Evolutionary conservation across 176 grass and related monocot genomes (phyloP), one percentile per base, ranked within the genome.

Genomic region (Cymbopogon citratus): DNA sequence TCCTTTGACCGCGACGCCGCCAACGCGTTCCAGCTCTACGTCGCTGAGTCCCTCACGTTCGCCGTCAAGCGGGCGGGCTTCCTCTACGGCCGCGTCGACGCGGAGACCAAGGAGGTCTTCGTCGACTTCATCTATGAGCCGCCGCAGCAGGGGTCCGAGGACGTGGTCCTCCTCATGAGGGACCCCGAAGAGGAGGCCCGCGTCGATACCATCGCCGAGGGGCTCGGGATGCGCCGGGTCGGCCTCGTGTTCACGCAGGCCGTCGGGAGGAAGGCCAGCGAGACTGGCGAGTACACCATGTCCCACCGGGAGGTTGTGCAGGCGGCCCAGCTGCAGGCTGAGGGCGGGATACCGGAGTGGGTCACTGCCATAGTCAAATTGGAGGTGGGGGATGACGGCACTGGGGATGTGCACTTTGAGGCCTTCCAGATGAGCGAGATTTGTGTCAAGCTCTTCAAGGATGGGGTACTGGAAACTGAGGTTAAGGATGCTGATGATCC

Each of bases 51-150:
- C 6, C 96, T 99, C 24, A 92, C 91, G 35, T 99, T 99, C 76
- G 76, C 92, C 19, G 72, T 90, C 82, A 99, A 99, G 88, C 92
- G 96, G 23, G 92, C 81, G 0, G 96, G 87, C 0, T 99, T 99
- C 87, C 89, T 99, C 39, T 99, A 93, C 61, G 96, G 96, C 56
- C 79, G 84, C 69, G 74, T 99, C 52, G 81, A 69, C 51, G 63
- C 38, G 2, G 90, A 89, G 1, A 86, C 80, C 23, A 85, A 76
- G 75, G 69, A 84, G 33, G 87, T 99, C 72, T 75, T 84, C 10
- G 85, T 99, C 16, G 88, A 99, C 68, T 99, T 99, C 85, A 95
- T 99, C 81, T 99, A 99, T 59, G 96, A 99, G 83, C 92, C 96
- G 9, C 92, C 92, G 16, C 96, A 99, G 82, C 73, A 85, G 36